A percentile compares a stretch with the other conserved stretches of the same genome.
These are phyloP conservation scores for Prunus padus DNA, from an alignment of 306 rosid species.

Conservation along the genomic window DNA sequence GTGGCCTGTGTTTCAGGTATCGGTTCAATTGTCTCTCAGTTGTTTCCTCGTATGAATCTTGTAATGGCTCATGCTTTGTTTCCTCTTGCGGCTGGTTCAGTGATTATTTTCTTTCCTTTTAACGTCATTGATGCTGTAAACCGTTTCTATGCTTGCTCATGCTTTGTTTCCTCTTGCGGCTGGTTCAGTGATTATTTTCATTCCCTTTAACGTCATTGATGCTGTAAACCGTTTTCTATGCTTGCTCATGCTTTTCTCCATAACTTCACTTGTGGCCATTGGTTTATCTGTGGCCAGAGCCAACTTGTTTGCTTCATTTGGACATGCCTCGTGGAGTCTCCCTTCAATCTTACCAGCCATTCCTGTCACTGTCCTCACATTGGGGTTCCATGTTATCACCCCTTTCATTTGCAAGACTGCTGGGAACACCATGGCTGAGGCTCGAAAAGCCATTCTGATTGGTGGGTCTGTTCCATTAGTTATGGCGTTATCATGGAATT, in stretches of 20 bases:
- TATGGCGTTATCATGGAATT: slow-evolving; percentile 62
- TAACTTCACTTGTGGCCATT: slow-evolving; percentile 44
- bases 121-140: slow-evolving; percentile 43
- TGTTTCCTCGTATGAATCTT: slow-evolving; percentile 27
- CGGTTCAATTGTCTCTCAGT: slow-evolving; percentile 41
- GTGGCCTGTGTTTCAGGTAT: slow-evolving; percentile 62
- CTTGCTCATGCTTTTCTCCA: slow-evolving; percentile 48
- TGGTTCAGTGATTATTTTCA: slow-evolving; percentile 31
- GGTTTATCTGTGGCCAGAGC: slow-evolving; percentile 41
- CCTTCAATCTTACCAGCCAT: slow-evolving; percentile 45
- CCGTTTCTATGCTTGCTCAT: slow-evolving; percentile 35
- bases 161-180: slow-evolving; percentile 40
- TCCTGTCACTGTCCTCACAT: slow-evolving; percentile 49
- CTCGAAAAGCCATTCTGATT: slow-evolving; percentile 49
- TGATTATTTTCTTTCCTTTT: slow-evolving; percentile 47
- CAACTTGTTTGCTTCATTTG: slow-evolving; percentile 42
- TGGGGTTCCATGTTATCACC: slow-evolving; percentile 64
- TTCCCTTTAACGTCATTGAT: slow-evolving; percentile 53
- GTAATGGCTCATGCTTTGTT: slow-evolving; percentile 36
- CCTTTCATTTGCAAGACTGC: slow-evolving; percentile 58
- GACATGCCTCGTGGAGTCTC: slow-evolving; percentile 38
- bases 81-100: slow-evolving; percentile 33
- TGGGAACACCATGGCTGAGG: slow-evolving; percentile 42
- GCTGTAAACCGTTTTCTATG: slow-evolving; percentile 42
- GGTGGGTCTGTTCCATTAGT: slow-evolving; percentile 52